Percentiles rank a stretch among this genome's conserved stretches.
Evolutionary conservation across 2,329 filamentous ascomycete species (phyloP).

Genomic region (Thielaviopsis punctulata): DNA sequence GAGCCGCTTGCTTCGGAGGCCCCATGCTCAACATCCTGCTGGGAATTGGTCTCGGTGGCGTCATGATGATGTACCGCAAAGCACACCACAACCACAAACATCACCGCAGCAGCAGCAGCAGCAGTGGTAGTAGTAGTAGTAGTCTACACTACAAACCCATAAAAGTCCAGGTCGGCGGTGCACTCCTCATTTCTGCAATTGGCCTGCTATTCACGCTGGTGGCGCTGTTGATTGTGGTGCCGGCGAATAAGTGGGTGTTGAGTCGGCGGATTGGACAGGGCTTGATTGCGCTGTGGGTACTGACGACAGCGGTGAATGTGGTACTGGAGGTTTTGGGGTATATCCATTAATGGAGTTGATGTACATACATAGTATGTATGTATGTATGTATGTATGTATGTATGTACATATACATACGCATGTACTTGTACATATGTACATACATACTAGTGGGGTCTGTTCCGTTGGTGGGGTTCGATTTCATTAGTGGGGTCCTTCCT

Average conservation of each 20-base stretch:
- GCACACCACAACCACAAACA: constrained; percentile 32
- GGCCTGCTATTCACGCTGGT: constrained; percentile 68
- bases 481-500: too few relatives aligned
- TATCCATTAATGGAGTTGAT: constrained; percentile 24
- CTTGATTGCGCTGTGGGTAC: constrained; percentile 61
- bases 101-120: constrained; percentile 36
- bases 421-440: too few relatives aligned
- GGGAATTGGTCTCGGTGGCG: constrained; percentile 79
- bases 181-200: constrained; percentile 69
- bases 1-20: constrained; percentile 88
- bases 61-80: constrained; percentile 65
- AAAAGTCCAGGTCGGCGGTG: constrained; percentile 66
- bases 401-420: background rate
- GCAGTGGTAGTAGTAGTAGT: constrained; percentile 43
- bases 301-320: constrained; percentile 70
- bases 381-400: background rate
- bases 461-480: too few relatives aligned
- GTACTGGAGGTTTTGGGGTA: constrained; percentile 52
- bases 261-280: constrained; percentile 66
- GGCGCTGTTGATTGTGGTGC: constrained; percentile 63
- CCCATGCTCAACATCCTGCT: constrained; percentile 95
- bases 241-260: constrained; percentile 73
- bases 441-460: too few relatives aligned
- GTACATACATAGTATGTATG: constrained; percentile 7
- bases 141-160: constrained; percentile 59